Conservation (phyloP, 2,329 filamentous ascomycete species). For the Aureobasidium sp. region DNA sequence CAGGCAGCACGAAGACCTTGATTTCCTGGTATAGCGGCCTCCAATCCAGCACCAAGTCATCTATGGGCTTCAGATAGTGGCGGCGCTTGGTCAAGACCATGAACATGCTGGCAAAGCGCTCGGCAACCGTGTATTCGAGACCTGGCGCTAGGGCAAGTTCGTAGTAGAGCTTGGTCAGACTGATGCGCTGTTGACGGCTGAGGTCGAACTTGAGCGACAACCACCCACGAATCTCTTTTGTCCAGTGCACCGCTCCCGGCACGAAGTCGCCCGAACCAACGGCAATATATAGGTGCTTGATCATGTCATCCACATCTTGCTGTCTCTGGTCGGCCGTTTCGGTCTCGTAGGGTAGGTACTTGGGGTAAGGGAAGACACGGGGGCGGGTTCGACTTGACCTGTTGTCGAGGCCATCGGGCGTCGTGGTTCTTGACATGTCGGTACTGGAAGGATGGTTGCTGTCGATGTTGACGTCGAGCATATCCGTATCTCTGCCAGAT, state of each 20-base stretch:
- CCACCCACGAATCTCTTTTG: slow-evolving; percentile 90
- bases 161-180: slow-evolving; percentile 85
- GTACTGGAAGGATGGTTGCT: slow-evolving; percentile 34
- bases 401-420: slow-evolving; percentile 53
- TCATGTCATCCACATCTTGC: slow-evolving; percentile 71
- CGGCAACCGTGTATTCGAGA: slow-evolving; percentile 69
- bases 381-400: slow-evolving; percentile 61
- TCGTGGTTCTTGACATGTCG: slow-evolving; percentile 76
- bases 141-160: slow-evolving; percentile 86
- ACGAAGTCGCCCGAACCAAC: slow-evolving; percentile 89
- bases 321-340: slow-evolving; percentile 74
- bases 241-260: slow-evolving; percentile 92
- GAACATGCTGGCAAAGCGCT: slow-evolving; percentile 95
- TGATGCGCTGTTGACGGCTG: slow-evolving; percentile 71
- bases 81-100: slow-evolving; percentile 95
- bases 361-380: slow-evolving; percentile 87
- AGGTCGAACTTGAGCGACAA: slow-evolving; percentile 96
- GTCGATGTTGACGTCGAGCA: slow-evolving; percentile 1
- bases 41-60: slow-evolving; percentile 91
- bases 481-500: not conserved
- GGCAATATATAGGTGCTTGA: slow-evolving; percentile 88
- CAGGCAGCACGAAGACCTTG: slow-evolving; percentile 80
- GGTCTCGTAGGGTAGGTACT: slow-evolving; percentile 78
- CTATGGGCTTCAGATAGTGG: slow-evolving; percentile 84
- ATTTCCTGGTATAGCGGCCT: slow-evolving; percentile 85